Base-by-base conservation (phyloP, 495 filamentous ascomycete genomes). In the Lichina pygmaea region DNA sequence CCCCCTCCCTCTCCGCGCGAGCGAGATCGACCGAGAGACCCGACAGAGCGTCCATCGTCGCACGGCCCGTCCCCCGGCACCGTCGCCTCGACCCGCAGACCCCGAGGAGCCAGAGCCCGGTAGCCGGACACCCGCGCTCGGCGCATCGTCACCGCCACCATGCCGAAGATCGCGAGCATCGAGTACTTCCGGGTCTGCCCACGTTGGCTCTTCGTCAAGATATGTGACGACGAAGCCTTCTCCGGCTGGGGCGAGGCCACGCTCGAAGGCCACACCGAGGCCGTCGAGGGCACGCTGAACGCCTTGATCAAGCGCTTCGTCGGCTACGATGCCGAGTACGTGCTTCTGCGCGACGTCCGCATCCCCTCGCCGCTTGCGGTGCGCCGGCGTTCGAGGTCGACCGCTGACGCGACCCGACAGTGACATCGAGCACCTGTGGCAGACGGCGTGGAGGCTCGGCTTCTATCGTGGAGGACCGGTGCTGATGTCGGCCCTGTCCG, bases 391-490 rank as follows among this genome's bases (percentile, higher is more conserved):
- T 42, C 33, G 15, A 37, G 31, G n/a, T 24, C 34, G 33, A 34
- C 17, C 4, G 24, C 15, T 44, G 33, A 34, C 41, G 16, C 7
- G 13, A 32, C n/a, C 13, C 11, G 45, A 43, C 48, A 82, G 77
- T 56, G 72, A 86, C 40, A 86, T 86, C 49, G 79, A 86, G 55
- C 72, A 81, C 49, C 72, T 83, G 44, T 84, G 80, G 80, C 80
- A 86, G 54, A 65, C 63, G 31, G 66, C 68, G 17, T 81, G 72
- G 64, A 68, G 79, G 45, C 62, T 71, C 6, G 73, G 73, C 15
- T 84, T 84, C 60, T 84, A 86, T 58, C 67, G 80, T 34, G 81
- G 81, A n/a, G 81, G 81, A 1, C 77, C 81, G 0, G 80, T 86
- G 16, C 75, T 86, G 51, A 83, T 84, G 78, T 78, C 73, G 45